Percentiles rank a stretch among this genome's conserved stretches.
Conservation (phyloP, 2,329 filamentous ascomycete species). For the Calonectria pauciramosa region DNA sequence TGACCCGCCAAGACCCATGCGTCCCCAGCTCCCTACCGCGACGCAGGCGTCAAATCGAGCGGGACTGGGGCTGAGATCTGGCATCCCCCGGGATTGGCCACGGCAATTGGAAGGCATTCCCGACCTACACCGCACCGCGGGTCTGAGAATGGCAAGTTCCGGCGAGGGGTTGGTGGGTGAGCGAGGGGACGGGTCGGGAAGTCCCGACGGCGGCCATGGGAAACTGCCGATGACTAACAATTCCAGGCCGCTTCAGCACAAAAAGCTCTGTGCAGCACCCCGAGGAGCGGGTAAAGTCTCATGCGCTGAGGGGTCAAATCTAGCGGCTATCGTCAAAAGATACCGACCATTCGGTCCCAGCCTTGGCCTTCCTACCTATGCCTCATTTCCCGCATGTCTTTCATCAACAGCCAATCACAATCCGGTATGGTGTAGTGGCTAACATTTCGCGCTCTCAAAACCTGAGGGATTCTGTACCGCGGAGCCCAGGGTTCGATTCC, state of each 20-base stretch:
- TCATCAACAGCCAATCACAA: slow-evolving; percentile 13
- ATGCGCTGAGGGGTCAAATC: background rate
- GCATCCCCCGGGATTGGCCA: slow-evolving; percentile 1
- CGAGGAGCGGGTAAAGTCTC: background rate
- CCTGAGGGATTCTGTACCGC: slow-evolving; percentile 34
- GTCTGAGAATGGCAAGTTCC: background rate
- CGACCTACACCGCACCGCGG: background rate
- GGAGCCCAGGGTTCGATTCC: slow-evolving; percentile 3
- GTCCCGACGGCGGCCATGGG: background rate
- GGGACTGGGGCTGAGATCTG: background rate
- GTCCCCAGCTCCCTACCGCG: background rate
- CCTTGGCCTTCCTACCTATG: background rate
- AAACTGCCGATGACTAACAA: background rate
- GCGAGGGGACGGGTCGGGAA: background rate
- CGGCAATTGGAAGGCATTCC: background rate
- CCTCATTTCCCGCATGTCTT: rapidly evolving
- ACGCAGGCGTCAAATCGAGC: background rate
- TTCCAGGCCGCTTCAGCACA: background rate
- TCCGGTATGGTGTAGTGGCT: slow-evolving; percentile 53
- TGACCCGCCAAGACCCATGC: background rate
- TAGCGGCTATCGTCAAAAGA: background rate
- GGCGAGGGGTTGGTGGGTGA: background rate
- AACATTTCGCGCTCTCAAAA: slow-evolving; percentile 52
- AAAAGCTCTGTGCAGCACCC: background rate
- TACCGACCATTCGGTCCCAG: background rate